Base-by-base conservation (phyloP, 1,284 basidiomycete species). In the Cutaneotrichosporon cutaneum region DNA sequence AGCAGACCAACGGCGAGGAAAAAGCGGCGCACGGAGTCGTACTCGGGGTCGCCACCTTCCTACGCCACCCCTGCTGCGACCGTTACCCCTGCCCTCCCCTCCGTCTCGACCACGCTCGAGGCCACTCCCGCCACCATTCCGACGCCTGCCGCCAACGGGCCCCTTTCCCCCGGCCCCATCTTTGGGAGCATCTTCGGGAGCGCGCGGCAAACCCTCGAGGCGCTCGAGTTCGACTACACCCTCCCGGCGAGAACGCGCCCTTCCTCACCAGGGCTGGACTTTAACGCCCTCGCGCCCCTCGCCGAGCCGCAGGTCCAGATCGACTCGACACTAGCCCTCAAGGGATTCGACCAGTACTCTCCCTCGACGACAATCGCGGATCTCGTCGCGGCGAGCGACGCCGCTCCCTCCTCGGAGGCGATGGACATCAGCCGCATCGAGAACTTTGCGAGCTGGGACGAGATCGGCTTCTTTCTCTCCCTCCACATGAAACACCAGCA, bases 401-500 rank as follows among this genome's bases (percentile, higher is more conserved):
- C 21, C 18, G 51, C 30, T 3, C 22, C 14, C 0, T 16, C 35
- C 16, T 14, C 26, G 7, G 14, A 30, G 0, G 21, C 24, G 14
- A 24, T 58, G 3, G 56, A 62, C 27, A 58, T 53, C 26, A 8
- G 14, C 8, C 54, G 53, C 21, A 66, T 71, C 32, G 69, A 72
- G 50, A 33, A 44, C 8, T 62, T 72, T 18, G 66, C 64, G 4
- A 57, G 58, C 4, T 72, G 67, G 67, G 61, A 62, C 24, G 67
- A 70, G 56, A 59, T 72, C 26, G 63, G 66, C 26, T 69, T 68
- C 63, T 72, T 70, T 60, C 51, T 72, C 52, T 64, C 61, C n/a
- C 63, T 72, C 2, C 64, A 62, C 58, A 67, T 72, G 63, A 58
- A 62, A 36, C 66, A 70, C 57, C 69, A 72, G 53, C 70, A 72